Conservation (phyloP, 2,329 filamentous ascomycete genomes). For the Nigrospora osmanthi region DNA sequence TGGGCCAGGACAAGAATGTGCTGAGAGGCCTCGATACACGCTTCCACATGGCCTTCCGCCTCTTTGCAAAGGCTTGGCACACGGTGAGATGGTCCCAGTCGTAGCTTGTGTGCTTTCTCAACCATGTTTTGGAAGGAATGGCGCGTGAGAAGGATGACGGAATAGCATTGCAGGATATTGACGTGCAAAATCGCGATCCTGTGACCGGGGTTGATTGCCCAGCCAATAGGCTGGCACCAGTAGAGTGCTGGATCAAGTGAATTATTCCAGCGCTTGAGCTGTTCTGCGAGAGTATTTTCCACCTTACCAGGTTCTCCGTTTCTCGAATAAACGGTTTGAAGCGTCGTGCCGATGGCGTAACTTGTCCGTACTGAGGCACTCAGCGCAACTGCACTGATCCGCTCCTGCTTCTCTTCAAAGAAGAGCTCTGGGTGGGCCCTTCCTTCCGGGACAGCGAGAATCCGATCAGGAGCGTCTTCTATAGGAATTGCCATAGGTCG, state of each 20-base stretch:
- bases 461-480: slow-evolving; percentile 51
- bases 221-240: slow-evolving; percentile 38
- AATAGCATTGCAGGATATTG: slow-evolving; percentile 55
- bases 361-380: slow-evolving; percentile 50
- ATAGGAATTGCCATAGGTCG: slow-evolving; percentile 54
- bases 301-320: slow-evolving; percentile 49
- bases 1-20: slow-evolving; percentile 41
- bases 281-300: slow-evolving; percentile 48
- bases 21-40: slow-evolving; percentile 42
- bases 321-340: slow-evolving; percentile 52
- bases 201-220: slow-evolving; percentile 31
- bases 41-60: slow-evolving; percentile 39
- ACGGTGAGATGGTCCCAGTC: slow-evolving; percentile 13
- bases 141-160: slow-evolving; percentile 53
- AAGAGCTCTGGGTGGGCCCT: neutral
- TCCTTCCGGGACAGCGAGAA: slow-evolving; percentile 19
- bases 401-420: slow-evolving; percentile 5
- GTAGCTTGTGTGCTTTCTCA: slow-evolving; percentile 26
- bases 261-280: slow-evolving; percentile 43
- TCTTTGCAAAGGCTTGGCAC: slow-evolving; percentile 19
- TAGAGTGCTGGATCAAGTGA: slow-evolving; percentile 38
- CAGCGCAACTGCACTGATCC: slow-evolving; percentile 28
- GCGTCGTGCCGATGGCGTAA: slow-evolving; percentile 47
- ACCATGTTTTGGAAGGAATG: slow-evolving; percentile 57
- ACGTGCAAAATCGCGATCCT: slow-evolving; percentile 54